Conservation (phyloP, 192 early-diverging fungal species). For the Entophlyctis luteolus region DNA sequence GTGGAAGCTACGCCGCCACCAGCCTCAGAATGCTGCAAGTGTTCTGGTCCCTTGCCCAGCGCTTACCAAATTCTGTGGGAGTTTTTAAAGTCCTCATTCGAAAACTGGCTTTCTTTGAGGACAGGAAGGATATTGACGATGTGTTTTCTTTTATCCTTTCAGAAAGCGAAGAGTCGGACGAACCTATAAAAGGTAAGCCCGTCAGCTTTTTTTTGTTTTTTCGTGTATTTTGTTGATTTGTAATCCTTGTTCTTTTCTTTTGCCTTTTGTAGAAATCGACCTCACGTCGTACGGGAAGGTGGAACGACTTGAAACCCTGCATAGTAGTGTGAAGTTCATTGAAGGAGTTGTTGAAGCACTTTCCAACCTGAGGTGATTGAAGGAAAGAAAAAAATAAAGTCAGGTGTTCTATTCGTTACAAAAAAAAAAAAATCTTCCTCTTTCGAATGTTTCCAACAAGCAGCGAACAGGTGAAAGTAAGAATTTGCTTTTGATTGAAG, state of each 20-base stretch:
- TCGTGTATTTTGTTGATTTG: not conserved
- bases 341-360: not conserved
- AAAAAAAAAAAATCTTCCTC: too few relatives aligned
- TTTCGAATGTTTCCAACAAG: too few relatives aligned
- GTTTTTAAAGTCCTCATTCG: constrained; percentile 29
- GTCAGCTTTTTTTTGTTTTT: not conserved
- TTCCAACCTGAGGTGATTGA: not conserved
- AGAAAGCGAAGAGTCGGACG: constrained; percentile 28
- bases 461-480: too few relatives aligned
- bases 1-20: constrained; percentile 8
- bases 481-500: too few relatives aligned
- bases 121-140: constrained; percentile 11
- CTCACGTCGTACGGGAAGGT: constrained; percentile 24
- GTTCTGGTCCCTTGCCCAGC: constrained; percentile 35
- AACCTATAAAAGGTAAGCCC: constrained; percentile 24
- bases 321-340: not conserved
- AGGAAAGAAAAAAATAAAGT: too few relatives aligned
- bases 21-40: constrained; percentile 36
- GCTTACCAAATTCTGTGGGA: constrained; percentile 20
- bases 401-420: too few relatives aligned
- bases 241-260: not conserved
- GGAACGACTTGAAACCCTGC: not conserved
- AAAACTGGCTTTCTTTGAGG: constrained; percentile 33
- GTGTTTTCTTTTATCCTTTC: constrained; percentile 27
- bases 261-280: constrained; percentile 19